Evolutionary conservation across 768 basidiomycete genomes (phyloP), one percentile per base, ranked within the genome.

Genomic region (Cystobasidium tubakii): DNA sequence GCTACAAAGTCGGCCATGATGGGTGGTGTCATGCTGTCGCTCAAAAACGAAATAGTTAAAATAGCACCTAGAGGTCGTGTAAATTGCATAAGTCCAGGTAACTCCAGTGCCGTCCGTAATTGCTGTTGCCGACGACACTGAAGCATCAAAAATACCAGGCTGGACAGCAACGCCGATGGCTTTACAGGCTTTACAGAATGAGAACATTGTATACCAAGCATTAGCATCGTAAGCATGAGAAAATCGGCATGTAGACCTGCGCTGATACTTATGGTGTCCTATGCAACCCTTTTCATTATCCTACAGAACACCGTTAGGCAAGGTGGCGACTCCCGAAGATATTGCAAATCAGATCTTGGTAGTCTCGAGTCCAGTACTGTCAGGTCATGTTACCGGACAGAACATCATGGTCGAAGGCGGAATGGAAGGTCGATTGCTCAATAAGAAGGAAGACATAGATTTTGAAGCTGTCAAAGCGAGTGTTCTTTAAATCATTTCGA

Each of bases 1-100:
- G 50, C 69, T 1, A 71, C 69, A 23, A 71, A 74, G 36, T 25
- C 69, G n/a, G 64, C 73, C 9, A 74, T 74, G 73, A 77, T 77
- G 77, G 31, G 54, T 19, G 90, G 89, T 0, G 78, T 90, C 39
- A 86, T 85, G 1, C 81, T 87, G 77, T 83, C 86, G 3, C 83
- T 90, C 76, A 90, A 90, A 82, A 90, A 90, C 79, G 89, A 91
- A 81, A 89, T 90, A 67, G 89, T 91, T 55, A 86, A 86, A 80
- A 85, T 90, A 73, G 88, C 89, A 0, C 87, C 88, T 0, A 83
- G 80, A 69, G 90, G 85, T 0, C 83, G 89, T n/a, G 88, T 90
- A 1, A 90, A 90, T 76, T 83, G 83, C 54, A 83, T 90, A 21
- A 87, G 85, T 0, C 89, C 89, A 2, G 88, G 88, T 4, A 83